Conservation (phyloP, 192 early-diverging fungal species). For the Pilobolus umbonatus region DNA sequence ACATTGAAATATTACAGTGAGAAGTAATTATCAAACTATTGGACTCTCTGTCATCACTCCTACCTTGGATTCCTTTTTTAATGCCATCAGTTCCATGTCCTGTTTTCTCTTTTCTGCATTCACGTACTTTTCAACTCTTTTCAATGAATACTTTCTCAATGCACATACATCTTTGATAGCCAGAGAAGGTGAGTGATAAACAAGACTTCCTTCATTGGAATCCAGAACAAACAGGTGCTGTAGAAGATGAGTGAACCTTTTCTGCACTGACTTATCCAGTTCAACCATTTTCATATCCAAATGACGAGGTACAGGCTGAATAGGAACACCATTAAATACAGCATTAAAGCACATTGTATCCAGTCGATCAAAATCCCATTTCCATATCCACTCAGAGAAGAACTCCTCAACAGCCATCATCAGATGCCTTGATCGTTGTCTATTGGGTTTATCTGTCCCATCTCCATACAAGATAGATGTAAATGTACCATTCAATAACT, state of each 20-base stretch:
- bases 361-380: constrained; percentile 51
- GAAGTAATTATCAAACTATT: background rate
- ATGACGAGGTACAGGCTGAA: constrained; percentile 20
- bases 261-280: constrained; percentile 8
- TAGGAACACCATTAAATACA: constrained; percentile 33
- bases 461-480: constrained; percentile 19
- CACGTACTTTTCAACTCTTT: constrained; percentile 12
- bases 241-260: constrained; percentile 6
- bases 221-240: constrained; percentile 25
- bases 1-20: background rate
- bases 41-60: background rate
- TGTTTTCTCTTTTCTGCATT: constrained; percentile 2
- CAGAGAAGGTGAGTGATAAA: constrained; percentile 27
- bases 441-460: constrained; percentile 16
- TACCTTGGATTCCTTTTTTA: constrained; percentile 21
- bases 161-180: constrained; percentile 14
- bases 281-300: constrained; percentile 26
- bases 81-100: background rate
- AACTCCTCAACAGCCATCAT: constrained; percentile 51
- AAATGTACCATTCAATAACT: constrained; percentile 41
- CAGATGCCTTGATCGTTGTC: constrained; percentile 24
- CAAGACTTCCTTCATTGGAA: constrained; percentile 15
- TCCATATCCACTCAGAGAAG: constrained; percentile 53
- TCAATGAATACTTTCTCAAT: constrained; percentile 25
- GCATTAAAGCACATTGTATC: constrained; percentile 24